phyloP scores from a whole-genome alignment of 768 basidiomycete genomes.

The Dioszegia crocea region DNA sequence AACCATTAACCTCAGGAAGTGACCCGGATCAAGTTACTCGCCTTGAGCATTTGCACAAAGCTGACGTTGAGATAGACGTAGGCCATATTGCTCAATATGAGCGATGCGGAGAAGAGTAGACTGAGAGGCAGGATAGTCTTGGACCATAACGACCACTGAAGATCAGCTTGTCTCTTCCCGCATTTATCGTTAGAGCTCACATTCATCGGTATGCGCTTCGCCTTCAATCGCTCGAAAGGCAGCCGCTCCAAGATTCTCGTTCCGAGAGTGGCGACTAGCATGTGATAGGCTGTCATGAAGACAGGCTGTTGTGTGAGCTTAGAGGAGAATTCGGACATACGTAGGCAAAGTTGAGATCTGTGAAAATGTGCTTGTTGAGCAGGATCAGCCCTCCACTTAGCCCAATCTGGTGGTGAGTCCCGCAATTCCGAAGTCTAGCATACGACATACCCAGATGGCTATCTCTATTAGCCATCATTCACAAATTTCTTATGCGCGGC shows the following conservation, averaged over 20 bases:
- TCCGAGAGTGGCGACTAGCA: slow-evolving; percentile 23
- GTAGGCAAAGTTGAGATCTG: slow-evolving; percentile 18
- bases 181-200: slow-evolving; percentile 4
- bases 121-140: slow-evolving; percentile 21
- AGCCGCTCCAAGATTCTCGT: slow-evolving; percentile 15
- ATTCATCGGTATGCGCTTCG: slow-evolving; percentile 2
- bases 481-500: too few relatives aligned
- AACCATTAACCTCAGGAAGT: not conserved
- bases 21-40: slow-evolving; percentile 1
- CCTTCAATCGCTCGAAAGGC: slow-evolving; percentile 8
- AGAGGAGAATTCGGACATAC: slow-evolving; percentile 12
- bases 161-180: not conserved
- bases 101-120: slow-evolving; percentile 24
- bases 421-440: not conserved
- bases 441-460: slow-evolving; percentile 6
- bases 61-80: slow-evolving; percentile 28
- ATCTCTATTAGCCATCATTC: not conserved
- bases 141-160: slow-evolving; percentile 10
- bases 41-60: slow-evolving; percentile 36
- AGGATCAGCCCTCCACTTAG: slow-evolving; percentile 21
- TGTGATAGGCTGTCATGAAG: slow-evolving; percentile 28
- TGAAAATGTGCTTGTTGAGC: slow-evolving; percentile 24
- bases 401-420: slow-evolving; percentile 2
- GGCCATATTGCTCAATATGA: slow-evolving; percentile 26
- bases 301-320: slow-evolving; percentile 11